Percentiles rank a stretch among this genome's conserved stretches.
These are phyloP conservation scores for Vanrija pseudolonga DNA, from an alignment of 1,284 basidiomycete genomes.

Conservation along the genomic window DNA sequence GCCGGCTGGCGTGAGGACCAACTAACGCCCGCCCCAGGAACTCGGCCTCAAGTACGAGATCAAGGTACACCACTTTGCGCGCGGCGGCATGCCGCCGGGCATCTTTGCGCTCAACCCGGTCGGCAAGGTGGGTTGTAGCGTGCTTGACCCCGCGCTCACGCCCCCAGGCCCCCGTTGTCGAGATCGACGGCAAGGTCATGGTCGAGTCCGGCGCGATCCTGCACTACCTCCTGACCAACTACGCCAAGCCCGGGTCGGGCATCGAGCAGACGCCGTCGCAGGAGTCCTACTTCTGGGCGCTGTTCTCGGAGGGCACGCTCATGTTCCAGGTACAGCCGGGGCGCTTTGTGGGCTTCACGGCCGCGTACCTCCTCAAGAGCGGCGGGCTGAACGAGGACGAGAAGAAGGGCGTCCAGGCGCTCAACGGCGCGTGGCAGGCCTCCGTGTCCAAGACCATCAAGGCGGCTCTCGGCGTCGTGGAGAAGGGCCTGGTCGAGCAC, in stretches of 20 bases:
- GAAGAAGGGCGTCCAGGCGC: conserved; percentile 22
- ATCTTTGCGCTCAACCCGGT: conserved; percentile 25
- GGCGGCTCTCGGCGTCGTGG: conserved; percentile 27
- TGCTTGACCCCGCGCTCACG: neutral
- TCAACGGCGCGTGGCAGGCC: neutral
- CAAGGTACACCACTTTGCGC: conserved; percentile 25
- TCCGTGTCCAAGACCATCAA: neutral
- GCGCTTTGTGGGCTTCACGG: neutral
- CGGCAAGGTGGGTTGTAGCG: conserved; percentile 24
- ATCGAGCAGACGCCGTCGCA: conserved; percentile 20
- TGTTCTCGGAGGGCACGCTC: conserved; percentile 31
- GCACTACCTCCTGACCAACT: conserved; percentile 19
- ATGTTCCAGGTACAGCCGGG: conserved; percentile 28
- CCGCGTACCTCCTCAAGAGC: neutral
- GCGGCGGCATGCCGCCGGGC: conserved; percentile 19
- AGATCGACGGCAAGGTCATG: conserved; percentile 25
- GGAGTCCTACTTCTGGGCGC: conserved; percentile 27
- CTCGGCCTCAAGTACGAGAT: conserved; percentile 30
- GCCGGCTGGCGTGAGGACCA: neutral
- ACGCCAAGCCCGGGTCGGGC: neutral
- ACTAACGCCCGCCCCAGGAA: neutral
- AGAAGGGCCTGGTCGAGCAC: conserved; percentile 21
- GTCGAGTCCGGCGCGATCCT: conserved; percentile 33
- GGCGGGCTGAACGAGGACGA: conserved; percentile 20
- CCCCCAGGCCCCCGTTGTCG: conserved; percentile 24